Conservation (phyloP, 164 flowering plant genomes). For the Paratinospora sagittata region DNA sequence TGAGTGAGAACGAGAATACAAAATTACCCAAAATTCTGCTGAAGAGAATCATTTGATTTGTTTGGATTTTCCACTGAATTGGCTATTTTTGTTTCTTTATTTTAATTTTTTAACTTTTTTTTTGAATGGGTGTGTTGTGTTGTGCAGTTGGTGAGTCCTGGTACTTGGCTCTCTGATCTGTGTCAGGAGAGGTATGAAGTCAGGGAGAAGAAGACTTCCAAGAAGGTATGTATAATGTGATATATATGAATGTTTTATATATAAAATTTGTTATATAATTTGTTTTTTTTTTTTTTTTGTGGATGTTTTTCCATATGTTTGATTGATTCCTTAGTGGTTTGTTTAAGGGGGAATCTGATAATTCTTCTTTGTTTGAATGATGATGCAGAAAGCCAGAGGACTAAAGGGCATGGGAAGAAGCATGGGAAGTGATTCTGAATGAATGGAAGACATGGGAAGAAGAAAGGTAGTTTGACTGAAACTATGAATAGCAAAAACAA, state of each 20-base stretch:
- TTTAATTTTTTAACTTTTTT: no score
- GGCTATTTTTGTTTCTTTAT: no score
- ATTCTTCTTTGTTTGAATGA: not conserved
- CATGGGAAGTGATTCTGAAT: constrained; percentile 57
- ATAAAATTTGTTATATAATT: not conserved
- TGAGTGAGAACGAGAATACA: constrained; percentile 20
- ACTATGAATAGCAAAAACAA: not conserved
- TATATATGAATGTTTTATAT: not conserved
- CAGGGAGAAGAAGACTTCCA: constrained; percentile 58
- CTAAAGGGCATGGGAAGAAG: constrained; percentile 56
- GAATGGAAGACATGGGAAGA: constrained; percentile 9
- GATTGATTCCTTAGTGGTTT: not conserved
- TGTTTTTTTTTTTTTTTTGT: not conserved
- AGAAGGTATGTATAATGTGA: constrained; percentile 46
- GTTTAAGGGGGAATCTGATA: not conserved
- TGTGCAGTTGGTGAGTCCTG: constrained; percentile 63
- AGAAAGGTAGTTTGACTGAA: not conserved
- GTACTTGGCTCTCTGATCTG: constrained; percentile 63
- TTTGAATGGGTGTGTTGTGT: not conserved
- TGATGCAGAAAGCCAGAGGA: constrained; percentile 62
- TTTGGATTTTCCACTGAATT: no score
- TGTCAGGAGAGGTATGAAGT: constrained; percentile 73
- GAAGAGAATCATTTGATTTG: not conserved
- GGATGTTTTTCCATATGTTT: not conserved
- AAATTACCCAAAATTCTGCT: no score